These are phyloP conservation scores for Botryotinia narcissicola DNA, from an alignment of 2,329 filamentous ascomycete genomes.

Conservation along the genomic window DNA sequence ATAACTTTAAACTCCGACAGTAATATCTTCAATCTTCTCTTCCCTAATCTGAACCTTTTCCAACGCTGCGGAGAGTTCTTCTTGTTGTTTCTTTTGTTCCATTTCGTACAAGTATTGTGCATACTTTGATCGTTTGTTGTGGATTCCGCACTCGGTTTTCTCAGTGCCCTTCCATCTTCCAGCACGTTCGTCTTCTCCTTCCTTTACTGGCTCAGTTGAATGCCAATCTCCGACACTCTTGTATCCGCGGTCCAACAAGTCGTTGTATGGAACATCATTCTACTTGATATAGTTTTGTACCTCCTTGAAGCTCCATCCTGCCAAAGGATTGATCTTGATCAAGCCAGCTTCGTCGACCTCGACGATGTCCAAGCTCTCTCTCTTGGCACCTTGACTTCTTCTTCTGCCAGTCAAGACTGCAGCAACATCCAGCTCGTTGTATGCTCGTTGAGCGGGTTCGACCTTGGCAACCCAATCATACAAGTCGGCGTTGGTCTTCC, in stretches of 20 bases:
- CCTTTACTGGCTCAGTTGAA: constrained; percentile 84
- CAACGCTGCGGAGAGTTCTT: constrained; percentile 32
- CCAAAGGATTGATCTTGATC: constrained; percentile 96
- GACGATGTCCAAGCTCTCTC: constrained; percentile 84
- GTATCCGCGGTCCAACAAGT: constrained; percentile 87
- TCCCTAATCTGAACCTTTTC: constrained; percentile 29
- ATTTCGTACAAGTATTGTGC: constrained; percentile 60
- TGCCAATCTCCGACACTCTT: constrained; percentile 99
- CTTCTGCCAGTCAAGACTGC: constrained; percentile 91
- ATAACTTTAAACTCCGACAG: constrained; percentile 11
- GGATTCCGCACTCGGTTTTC: constrained; percentile 98
- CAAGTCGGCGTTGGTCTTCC: constrained; percentile 80
- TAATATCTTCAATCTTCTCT: constrained; percentile 23
- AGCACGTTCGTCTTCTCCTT: constrained; percentile 91
- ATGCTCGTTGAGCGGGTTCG: constrained; percentile 89
- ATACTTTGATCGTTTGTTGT: constrained; percentile 95
- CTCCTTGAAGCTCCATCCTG: constrained; percentile 89
- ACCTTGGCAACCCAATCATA: constrained; percentile 99
- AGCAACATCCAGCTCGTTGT: constrained; percentile 79
- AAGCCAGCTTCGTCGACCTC: constrained; percentile 86
- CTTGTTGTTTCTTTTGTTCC: constrained; percentile 38
- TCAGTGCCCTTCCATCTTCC: constrained; percentile 94
- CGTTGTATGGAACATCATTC: constrained; percentile 90
- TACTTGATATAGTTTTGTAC: constrained; percentile 84
- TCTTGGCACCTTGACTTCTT: constrained; percentile 88